Evolutionary conservation across 345 rosid genomes (phyloP).

Genomic region (Erodium maritimum): DNA sequence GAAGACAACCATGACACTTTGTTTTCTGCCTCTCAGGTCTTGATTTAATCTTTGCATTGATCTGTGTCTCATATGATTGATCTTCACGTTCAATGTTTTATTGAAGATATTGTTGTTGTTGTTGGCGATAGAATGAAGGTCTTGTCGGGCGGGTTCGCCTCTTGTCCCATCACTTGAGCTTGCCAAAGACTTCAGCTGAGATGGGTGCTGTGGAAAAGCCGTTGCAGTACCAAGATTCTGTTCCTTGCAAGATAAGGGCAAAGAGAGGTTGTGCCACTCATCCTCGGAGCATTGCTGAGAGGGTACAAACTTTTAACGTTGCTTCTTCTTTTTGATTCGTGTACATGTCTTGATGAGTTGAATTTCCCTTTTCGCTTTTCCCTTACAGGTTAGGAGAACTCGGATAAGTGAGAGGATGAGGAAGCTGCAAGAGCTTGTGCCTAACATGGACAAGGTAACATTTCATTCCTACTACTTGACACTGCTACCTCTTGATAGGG

Average conservation of each 20-base stretch:
- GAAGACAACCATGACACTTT: constrained; percentile 21
- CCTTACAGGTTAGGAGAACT: constrained; percentile 79
- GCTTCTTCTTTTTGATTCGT: neutral
- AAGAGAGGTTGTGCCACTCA: constrained; percentile 99
- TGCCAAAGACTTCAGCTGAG: constrained; percentile 46
- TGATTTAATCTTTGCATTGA: neutral
- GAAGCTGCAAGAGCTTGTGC: constrained; percentile 90
- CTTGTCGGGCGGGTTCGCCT: constrained; percentile 21
- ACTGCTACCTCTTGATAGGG: no score
- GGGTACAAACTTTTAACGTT: constrained; percentile 34
- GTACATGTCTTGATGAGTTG: neutral
- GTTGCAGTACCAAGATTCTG: constrained; percentile 69
- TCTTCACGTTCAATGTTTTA: no score
- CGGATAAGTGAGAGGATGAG: constrained; percentile 94
- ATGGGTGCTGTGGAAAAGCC: constrained; percentile 57
- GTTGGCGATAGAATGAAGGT: constrained; percentile 27
- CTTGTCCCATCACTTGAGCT: constrained; percentile 40
- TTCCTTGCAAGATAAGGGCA: constrained; percentile 89
- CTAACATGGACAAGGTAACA: constrained; percentile 92
- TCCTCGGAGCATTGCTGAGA: constrained; percentile 97
- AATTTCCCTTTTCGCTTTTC: no score
- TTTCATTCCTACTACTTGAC: no score
- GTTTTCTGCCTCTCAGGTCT: constrained; percentile 41
- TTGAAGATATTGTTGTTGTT: constrained; percentile 5
- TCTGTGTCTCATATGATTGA: no score